Evolutionary conservation across 83 land plant species (phyloP).

Genomic region (Larix sibirica): DNA sequence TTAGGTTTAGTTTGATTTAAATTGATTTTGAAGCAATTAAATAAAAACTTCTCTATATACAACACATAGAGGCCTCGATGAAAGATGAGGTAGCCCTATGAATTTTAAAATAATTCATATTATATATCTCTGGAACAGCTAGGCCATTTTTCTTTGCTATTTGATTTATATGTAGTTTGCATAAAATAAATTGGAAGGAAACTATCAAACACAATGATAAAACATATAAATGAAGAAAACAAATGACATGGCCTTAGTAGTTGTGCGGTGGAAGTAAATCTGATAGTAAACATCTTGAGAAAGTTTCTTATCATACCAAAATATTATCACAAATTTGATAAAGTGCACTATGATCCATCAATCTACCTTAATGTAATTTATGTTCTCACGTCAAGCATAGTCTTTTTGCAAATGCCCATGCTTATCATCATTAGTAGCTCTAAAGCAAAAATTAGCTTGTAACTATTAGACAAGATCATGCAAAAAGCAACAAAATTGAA

Average conservation of each 20-base stretch:
- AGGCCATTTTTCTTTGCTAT: neutral
- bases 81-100: too few species aligned
- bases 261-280: conserved; percentile 81
- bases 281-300: neutral
- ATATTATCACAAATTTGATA: too few species aligned
- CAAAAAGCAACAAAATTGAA: too few species aligned
- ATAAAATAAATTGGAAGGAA: neutral
- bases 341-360: too few species aligned
- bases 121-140: neutral
- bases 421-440: too few species aligned
- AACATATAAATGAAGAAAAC: neutral
- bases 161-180: neutral
- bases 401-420: too few species aligned
- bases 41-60: neutral
- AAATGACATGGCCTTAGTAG: conserved; percentile 69
- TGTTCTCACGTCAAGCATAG: too few species aligned
- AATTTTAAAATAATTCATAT: too few species aligned
- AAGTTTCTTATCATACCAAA: too few species aligned
- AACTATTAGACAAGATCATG: too few species aligned
- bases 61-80: neutral
- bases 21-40: neutral
- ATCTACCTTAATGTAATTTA: too few species aligned
- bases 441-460: too few species aligned
- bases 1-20: neutral
- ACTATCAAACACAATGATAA: neutral